Evolutionary conservation across 1,284 basidiomycete species (phyloP), one percentile per base, ranked within the genome.

Genomic region (Rhodotorula sp.): DNA sequence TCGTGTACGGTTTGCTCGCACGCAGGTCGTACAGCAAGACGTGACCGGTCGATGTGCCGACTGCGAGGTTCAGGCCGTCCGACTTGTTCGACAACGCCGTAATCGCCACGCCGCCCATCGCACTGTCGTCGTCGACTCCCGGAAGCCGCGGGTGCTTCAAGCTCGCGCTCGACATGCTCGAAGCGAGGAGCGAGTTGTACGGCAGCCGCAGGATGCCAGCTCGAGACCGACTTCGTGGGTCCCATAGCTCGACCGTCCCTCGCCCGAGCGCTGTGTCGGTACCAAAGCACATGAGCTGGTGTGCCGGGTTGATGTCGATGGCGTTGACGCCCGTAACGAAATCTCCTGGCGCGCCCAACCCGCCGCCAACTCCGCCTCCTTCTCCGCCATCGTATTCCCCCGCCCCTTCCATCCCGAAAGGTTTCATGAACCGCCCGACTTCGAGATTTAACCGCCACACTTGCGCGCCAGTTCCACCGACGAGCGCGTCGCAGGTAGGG

Each of bases 11-110:
- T 32, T 85, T 85, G 9, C 89, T 85, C 36, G 91, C 89, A 59
- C 96, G 90, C 72, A 99, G 86, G 78, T 99, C 96, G 80, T 98
- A 99, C 10, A 99, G 83, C 11, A 99, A 82, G 0, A 93, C 93
- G 79, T 98, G 94, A 0, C 96, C 96, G 0, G 92, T 91, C 11
- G 90, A 92, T 2, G 95, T 98, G 20, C 96, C 96, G 47, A 98
- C 85, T 0, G 95, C 96, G 74, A 98, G 88, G 39, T 92, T 92
- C 27, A 99, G 84, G 0, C 95, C 96, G 78, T 99, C 96, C 13
- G 85, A 82, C 52, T 91, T 85, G 13, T 90, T 90, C 13, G 92
- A 84, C 52, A 99, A 85, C 2, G 92, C 89, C 0, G 94, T 95
- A 30, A 95, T 87, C 27, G 89, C 87, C 32, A 94, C 79, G 0